Conservation (phyloP, 1,284 basidiomycete genomes). For the Ganoderma resinaceum region DNA sequence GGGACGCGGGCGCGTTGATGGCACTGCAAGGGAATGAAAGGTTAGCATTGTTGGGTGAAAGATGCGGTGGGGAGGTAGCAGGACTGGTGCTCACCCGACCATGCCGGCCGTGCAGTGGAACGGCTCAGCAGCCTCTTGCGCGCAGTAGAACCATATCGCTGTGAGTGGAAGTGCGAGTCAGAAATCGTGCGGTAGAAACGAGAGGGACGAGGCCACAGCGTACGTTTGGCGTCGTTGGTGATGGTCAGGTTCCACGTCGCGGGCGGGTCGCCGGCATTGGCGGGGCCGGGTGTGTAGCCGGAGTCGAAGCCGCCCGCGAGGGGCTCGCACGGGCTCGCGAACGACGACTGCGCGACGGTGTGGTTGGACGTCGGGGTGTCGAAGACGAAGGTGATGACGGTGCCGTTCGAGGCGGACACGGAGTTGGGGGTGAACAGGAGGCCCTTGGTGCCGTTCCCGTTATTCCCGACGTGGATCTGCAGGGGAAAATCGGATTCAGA, state of each 20-base stretch:
- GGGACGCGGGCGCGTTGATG: conserved; percentile 57
- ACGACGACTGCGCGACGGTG: conserved; percentile 59
- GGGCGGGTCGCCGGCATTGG: conserved; percentile 26
- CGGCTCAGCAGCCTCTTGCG: conserved; percentile 38
- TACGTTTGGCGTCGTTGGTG: conserved; percentile 49
- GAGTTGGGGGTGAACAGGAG: conserved; percentile 54
- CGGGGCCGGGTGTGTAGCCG: conserved; percentile 45
- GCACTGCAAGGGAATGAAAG: conserved; percentile 40
- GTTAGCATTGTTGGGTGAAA: background rate
- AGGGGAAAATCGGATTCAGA: background rate
- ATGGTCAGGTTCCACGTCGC: conserved; percentile 54
- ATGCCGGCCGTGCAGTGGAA: conserved; percentile 54
- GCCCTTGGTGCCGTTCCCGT: conserved; percentile 37
- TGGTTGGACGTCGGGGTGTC: conserved; percentile 57
- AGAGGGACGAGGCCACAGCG: conserved; percentile 21
- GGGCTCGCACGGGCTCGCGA: conserved; percentile 53
- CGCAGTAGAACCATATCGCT: conserved; percentile 72
- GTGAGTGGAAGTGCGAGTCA: conserved; percentile 1
- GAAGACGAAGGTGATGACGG: conserved; percentile 56
- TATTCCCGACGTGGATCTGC: conserved; percentile 43
- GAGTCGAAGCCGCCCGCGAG: conserved; percentile 55
- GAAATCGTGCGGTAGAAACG: background rate
- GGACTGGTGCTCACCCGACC: conserved; percentile 42
- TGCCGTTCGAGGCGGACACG: conserved; percentile 51
- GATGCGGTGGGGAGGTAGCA: background rate